Percentiles rank a stretch among this genome's conserved stretches.
phyloP scores from a whole-genome alignment of 257 asterid species.

The Fraxinus cuspidata region DNA sequence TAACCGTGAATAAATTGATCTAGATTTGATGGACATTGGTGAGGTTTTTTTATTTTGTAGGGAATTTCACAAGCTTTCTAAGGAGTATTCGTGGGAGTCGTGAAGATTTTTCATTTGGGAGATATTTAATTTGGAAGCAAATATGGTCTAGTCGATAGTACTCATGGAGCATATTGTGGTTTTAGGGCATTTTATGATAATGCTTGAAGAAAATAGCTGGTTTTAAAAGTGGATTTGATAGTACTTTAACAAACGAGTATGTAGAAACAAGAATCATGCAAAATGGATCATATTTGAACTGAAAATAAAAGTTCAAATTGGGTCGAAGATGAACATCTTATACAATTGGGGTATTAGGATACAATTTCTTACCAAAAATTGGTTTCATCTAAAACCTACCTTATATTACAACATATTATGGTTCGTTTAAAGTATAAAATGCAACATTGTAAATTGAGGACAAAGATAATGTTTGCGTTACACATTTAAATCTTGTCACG shows the following conservation, averaged over 20 bases:
- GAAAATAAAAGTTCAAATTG: slow-evolving; percentile 29
- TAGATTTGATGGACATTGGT: slow-evolving; percentile 29
- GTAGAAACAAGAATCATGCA: slow-evolving; percentile 39
- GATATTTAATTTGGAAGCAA: slow-evolving; percentile 38
- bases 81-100: slow-evolving; percentile 20
- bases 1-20: slow-evolving; percentile 42
- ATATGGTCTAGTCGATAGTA: slow-evolving; percentile 50
- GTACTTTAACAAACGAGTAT: slow-evolving; percentile 30
- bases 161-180: slow-evolving; percentile 37
- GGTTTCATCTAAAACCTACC: neutral
- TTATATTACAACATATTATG: neutral
- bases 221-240: slow-evolving; percentile 16
- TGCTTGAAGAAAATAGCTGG: slow-evolving; percentile 17
- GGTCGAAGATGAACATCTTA: slow-evolving; percentile 63
- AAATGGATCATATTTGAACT: slow-evolving; percentile 39
- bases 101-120: slow-evolving; percentile 24
- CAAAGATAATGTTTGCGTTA: too few species aligned
- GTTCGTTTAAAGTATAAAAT: too few species aligned
- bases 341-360: neutral
- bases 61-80: slow-evolving; percentile 54
- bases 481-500: too few species aligned
- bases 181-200: slow-evolving; percentile 36
- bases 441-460: too few species aligned
- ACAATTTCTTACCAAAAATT: neutral
- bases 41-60: slow-evolving; percentile 35